These are phyloP conservation scores for Syzygium grande DNA, from an alignment of 345 rosid species.

Conservation along the genomic window DNA sequence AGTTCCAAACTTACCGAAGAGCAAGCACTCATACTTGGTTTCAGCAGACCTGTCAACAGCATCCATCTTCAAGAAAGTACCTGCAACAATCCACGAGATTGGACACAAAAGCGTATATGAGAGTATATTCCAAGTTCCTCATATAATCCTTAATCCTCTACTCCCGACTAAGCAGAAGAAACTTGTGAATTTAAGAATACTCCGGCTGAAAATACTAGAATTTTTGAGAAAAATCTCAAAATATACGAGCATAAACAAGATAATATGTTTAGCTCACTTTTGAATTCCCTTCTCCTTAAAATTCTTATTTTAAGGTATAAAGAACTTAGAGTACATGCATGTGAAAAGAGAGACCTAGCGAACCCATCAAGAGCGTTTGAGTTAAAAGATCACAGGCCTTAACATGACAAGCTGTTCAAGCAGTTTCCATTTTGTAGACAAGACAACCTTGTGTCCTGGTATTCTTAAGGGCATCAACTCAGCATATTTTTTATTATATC, in stretches of 20 bases:
- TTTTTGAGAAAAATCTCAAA: neutral
- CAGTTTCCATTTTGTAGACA: conserved; percentile 4
- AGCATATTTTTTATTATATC: neutral
- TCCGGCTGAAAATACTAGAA: neutral
- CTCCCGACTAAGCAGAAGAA: neutral
- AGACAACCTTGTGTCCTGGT: neutral
- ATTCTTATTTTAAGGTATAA: neutral
- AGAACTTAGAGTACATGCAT: neutral
- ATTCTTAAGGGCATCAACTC: neutral
- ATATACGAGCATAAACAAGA: neutral
- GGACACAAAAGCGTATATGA: neutral
- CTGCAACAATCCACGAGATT: conserved; percentile 12
- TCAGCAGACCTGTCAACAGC: conserved; percentile 19
- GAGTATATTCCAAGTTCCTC: neutral
- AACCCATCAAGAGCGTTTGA: conserved; percentile 12
- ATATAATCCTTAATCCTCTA: neutral
- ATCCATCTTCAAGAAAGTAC: conserved; percentile 40
- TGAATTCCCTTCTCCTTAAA: neutral
- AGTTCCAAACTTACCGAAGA: conserved; percentile 52
- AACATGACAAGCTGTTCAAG: neutral
- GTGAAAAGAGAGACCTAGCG: conserved; percentile 8
- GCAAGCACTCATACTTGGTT: conserved; percentile 64
- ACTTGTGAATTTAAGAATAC: neutral
- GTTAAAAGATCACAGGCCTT: neutral
- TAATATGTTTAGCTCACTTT: neutral